Percentiles rank a stretch among this genome's conserved stretches.
These are phyloP conservation scores for Magnaporthiopsis rhizophila DNA, from an alignment of 2,329 filamentous ascomycete species.

Conservation along the genomic window DNA sequence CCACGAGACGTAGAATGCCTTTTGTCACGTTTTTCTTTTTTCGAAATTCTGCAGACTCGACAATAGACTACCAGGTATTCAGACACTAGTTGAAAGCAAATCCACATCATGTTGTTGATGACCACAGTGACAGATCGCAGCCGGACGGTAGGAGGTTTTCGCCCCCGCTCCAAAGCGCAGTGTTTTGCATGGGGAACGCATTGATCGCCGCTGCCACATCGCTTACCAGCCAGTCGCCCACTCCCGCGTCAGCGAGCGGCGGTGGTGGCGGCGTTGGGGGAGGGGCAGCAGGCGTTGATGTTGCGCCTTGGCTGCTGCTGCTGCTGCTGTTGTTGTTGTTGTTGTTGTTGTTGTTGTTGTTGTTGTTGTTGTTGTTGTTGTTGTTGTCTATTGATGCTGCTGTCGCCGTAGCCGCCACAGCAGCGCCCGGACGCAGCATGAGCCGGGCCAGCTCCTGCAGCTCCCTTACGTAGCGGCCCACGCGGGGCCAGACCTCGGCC, in stretches of 20 bases:
- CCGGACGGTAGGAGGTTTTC: background rate
- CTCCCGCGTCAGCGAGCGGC: background rate
- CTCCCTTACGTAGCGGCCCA: slow-evolving; percentile 27
- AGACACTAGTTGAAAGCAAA: background rate
- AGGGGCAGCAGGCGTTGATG: too few relatives aligned
- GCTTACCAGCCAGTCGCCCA: background rate
- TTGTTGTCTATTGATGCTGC: too few relatives aligned
- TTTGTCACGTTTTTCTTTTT: background rate
- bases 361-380: background rate
- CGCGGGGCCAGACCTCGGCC: slow-evolving; percentile 28
- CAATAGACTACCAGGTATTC: background rate
- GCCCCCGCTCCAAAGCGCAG: background rate
- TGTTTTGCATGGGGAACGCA: background rate
- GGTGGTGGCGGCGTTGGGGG: too few relatives aligned
- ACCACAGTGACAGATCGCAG: background rate
- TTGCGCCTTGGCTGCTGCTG: background rate
- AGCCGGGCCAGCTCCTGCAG: slow-evolving; percentile 30
- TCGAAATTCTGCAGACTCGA: background rate
- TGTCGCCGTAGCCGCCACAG: background rate
- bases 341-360: background rate
- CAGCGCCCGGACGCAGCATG: slow-evolving; percentile 15
- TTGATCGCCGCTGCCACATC: background rate
- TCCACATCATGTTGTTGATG: background rate
- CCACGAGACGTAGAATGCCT: background rate
- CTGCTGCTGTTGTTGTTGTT: background rate